Conservation (phyloP, 2,329 filamentous ascomycete species). For the Thielaviopsis cerberus region DNA sequence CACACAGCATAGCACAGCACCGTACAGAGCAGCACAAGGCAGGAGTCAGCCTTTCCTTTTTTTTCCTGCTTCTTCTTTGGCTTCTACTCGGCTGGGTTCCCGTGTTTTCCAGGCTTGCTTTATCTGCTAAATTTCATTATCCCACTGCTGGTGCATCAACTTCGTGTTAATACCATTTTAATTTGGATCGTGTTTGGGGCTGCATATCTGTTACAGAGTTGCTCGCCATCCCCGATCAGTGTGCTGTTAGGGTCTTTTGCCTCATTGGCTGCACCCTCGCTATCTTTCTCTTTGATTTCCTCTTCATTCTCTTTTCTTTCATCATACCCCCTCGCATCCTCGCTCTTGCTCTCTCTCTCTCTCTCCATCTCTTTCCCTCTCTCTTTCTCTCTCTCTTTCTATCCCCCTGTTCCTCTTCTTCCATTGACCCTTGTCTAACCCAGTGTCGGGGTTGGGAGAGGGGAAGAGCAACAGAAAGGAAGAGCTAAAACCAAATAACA, state of each 20-base stretch:
- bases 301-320: too few species aligned
- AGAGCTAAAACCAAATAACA: too few species aligned
- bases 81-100: conserved; percentile 12
- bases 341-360: background rate
- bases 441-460: too few species aligned
- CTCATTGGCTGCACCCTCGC: too few species aligned
- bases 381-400: too few species aligned
- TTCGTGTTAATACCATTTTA: background rate
- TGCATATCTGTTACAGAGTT: background rate
- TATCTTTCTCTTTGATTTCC: too few species aligned
- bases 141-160: background rate
- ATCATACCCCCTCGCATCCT: too few species aligned
- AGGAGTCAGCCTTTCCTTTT: conserved; percentile 5
- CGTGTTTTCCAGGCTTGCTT: conserved; percentile 22
- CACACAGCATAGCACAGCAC: background rate
- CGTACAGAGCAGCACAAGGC: too few species aligned
- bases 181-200: background rate
- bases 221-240: background rate
- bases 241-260: background rate
- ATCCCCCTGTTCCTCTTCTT: too few species aligned
- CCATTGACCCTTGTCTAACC: too few species aligned
- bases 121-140: background rate
- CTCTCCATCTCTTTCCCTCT: background rate
- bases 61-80: conserved; percentile 10
- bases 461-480: too few species aligned